Base-by-base conservation (phyloP, 192 early-diverging fungal species). In the Coemansia sp. region DNA sequence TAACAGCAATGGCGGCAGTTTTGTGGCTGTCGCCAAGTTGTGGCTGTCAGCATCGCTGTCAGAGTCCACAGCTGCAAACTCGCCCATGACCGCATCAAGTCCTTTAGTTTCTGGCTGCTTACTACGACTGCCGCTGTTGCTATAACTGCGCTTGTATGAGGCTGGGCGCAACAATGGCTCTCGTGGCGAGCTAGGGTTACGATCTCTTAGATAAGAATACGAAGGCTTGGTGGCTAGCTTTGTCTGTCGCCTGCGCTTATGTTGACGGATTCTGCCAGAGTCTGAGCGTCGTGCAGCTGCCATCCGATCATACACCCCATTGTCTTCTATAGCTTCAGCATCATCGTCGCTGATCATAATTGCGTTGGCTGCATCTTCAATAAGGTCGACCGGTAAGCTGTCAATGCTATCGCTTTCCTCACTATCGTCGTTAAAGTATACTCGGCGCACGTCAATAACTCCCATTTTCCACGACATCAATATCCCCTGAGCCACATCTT, bases 1-100 rank as follows among this genome's bases (percentile, higher is more conserved):
- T 26, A 26, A 1, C 15, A 68, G 50, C 39, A 37, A 10, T 6
- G 39, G 39, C 39, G 47, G 38, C 23, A 40, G 5, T 5, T 18
- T 46, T 8, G 55, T 35, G 55, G n/a, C 21, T 46, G 30, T 31
- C 13, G 3, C 33, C 5, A n/a, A 23, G 11, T n/a, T 18, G 9
- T 15, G 28, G 28, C 15, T 14, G 45, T 18, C 12, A 8, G 19
- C 23, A 26, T 66, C 68, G 48, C 54, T 54, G 43, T 67, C 68
- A n/a, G 74, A 78, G n/a, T 71, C 67, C 11, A 78, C 38, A 23
- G 61, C 68, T 12, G 74, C 68, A 55, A 78, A 78, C 48, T 78
- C 74, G 36, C 44, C 40, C 56, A 78, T 78, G 9, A 78, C 68
- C 3, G 60, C 62, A 12, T 53, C 55, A n/a, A 77, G 38, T 3